These are phyloP conservation scores for Caloboletus firmus DNA, from an alignment of 1,284 basidiomycete species.

Conservation along the genomic window DNA sequence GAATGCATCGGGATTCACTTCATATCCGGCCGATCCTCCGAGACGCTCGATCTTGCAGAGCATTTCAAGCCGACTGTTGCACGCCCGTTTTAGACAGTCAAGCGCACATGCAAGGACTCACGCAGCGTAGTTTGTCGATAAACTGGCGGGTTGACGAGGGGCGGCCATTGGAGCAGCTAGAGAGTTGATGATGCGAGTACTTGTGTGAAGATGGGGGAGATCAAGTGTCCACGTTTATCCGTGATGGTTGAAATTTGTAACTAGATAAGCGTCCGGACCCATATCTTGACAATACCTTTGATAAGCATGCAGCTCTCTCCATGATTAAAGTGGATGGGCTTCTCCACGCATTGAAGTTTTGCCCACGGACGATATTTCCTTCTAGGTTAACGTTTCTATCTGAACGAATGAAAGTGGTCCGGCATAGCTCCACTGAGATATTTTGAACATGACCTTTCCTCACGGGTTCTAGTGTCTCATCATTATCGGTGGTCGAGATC, in stretches of 20 bases:
- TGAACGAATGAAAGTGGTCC: not conserved
- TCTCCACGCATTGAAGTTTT: not conserved
- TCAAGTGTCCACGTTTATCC: not conserved
- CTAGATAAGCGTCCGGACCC: not conserved
- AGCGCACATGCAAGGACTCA: not conserved
- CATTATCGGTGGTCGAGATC: not conserved
- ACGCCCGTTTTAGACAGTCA: not conserved
- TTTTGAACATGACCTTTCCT: not conserved
- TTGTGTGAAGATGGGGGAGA: not conserved
- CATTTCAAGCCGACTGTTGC: not conserved
- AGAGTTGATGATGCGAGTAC: not conserved
- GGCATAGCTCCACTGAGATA: not conserved
- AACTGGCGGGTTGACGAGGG: not conserved
- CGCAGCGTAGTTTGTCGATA: not conserved
- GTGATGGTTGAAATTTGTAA: not conserved
- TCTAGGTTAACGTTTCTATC: not conserved
- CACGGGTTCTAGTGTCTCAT: not conserved
- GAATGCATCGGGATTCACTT: not conserved
- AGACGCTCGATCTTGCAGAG: conserved; percentile 2
- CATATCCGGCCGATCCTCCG: not conserved
- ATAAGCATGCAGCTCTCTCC: not conserved
- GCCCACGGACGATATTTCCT: not conserved
- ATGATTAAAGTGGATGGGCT: not conserved
- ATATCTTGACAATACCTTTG: not conserved
- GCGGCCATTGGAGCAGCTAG: not conserved